Evolutionary conservation across 306 rosid species (phyloP).

Genomic region (Inga laurina): DNA sequence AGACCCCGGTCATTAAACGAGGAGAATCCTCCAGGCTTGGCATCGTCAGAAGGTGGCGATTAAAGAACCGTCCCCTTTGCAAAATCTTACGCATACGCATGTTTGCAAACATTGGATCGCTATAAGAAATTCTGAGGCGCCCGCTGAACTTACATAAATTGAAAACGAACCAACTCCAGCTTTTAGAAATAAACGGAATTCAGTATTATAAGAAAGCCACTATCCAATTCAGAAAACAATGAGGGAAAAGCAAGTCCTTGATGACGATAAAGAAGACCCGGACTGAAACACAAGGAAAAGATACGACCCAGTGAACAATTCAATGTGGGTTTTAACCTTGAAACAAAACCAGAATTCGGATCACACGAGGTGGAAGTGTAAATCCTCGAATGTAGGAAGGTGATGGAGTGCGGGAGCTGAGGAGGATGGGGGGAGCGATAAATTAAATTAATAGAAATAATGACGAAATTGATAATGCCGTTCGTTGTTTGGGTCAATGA

Average conservation of each 20-base stretch:
- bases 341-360: background rate
- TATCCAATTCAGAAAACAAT: background rate
- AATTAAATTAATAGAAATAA: background rate
- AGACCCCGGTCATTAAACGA: constrained; percentile 7
- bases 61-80: constrained; percentile 14
- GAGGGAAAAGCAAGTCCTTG: background rate
- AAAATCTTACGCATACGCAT: constrained; percentile 27
- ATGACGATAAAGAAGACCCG: background rate
- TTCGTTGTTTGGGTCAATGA: background rate
- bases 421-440: background rate
- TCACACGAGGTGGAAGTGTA: background rate
- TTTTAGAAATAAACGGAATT: background rate
- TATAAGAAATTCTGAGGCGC: background rate
- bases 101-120: constrained; percentile 12
- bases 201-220: background rate
- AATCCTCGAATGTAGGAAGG: background rate
- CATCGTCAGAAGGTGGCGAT: constrained; percentile 14
- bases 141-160: background rate
- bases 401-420: background rate
- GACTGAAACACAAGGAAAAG: background rate
- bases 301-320: background rate
- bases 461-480: background rate
- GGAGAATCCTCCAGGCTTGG: constrained; percentile 17
- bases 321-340: too few relatives aligned
- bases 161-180: background rate